Conservation (phyloP, 2,329 filamentous ascomycete genomes). For the Ploettnerulaceae sp. region DNA sequence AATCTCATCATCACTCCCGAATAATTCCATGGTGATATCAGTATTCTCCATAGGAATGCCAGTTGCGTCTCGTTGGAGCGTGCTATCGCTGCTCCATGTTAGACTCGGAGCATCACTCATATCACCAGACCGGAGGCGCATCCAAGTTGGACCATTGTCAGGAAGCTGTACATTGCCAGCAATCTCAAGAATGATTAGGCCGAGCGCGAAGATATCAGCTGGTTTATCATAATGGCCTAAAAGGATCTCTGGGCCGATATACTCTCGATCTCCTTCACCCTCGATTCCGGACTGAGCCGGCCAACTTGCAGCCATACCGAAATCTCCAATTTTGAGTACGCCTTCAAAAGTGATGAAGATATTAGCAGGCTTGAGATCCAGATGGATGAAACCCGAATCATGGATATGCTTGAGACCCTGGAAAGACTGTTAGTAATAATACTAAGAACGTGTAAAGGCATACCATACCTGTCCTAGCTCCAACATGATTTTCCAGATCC, state of each 20-base stretch:
- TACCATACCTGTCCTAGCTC: conserved; percentile 73
- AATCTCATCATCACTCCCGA: conserved; percentile 38
- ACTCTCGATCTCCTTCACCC: conserved; percentile 91
- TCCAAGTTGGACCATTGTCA: conserved; percentile 88
- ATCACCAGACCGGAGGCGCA: conserved; percentile 82
- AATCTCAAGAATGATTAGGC: conserved; percentile 90
- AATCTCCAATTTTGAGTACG: conserved; percentile 79
- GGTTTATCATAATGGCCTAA: conserved; percentile 83
- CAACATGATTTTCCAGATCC: conserved; percentile 96
- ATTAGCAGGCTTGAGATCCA: conserved; percentile 82
- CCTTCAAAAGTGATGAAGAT: conserved; percentile 78
- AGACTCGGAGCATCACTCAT: conserved; percentile 84
- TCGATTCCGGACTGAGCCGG: conserved; percentile 73
- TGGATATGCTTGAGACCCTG: conserved; percentile 90
- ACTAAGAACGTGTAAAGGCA: background rate
- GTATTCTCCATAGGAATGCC: conserved; percentile 55
- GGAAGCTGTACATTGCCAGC: conserved; percentile 91
- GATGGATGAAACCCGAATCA: conserved; percentile 76
- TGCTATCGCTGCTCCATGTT: conserved; percentile 71
- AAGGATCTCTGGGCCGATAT: conserved; percentile 91
- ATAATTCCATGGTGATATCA: conserved; percentile 30
- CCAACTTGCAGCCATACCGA: conserved; percentile 75
- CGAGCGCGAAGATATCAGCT: conserved; percentile 89
- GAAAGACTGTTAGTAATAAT: conserved; percentile 26
- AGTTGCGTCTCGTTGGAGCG: conserved; percentile 67